Conservation (phyloP, 257 asterid species). For the Oldenlandia corymbosa region DNA sequence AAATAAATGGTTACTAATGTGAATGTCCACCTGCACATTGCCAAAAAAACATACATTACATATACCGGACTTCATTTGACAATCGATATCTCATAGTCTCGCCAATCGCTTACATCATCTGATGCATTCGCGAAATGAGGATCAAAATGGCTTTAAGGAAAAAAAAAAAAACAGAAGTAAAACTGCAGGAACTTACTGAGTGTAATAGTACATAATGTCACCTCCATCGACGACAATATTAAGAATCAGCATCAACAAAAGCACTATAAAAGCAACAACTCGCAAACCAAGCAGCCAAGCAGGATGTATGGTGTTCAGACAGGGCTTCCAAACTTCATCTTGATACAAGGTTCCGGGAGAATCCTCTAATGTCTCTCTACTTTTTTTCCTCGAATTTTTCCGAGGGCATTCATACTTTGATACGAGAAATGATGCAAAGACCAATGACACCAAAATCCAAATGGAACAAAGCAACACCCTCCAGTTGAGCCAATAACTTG, state of each 20-base stretch:
- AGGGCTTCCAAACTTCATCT: constrained; percentile 90
- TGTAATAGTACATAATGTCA: constrained; percentile 66
- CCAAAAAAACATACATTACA: not conserved
- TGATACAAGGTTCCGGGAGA: constrained; percentile 48
- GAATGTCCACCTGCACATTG: constrained; percentile 77
- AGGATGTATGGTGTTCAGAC: constrained; percentile 70
- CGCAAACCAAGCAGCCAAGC: constrained; percentile 72
- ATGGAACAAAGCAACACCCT: constrained; percentile 62
- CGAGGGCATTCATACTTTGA: constrained; percentile 55
- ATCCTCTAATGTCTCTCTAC: constrained; percentile 25
- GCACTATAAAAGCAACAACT: constrained; percentile 66
- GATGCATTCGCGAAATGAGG: too few species aligned
- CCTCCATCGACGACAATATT: constrained; percentile 72
- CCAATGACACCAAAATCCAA: constrained; percentile 60
- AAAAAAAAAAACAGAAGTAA: not conserved
- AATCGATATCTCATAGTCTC: too few species aligned
- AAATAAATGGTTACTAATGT: constrained; percentile 69
- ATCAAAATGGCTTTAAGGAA: too few species aligned
- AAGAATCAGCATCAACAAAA: constrained; percentile 59
- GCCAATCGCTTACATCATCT: too few species aligned
- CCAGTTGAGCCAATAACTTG: constrained; percentile 91
- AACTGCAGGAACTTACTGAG: constrained; percentile 56
- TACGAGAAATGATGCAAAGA: constrained; percentile 62
- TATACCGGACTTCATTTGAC: too few species aligned
- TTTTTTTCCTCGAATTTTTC: constrained; percentile 20